phyloP scores from a whole-genome alignment of 768 basidiomycete species.

The Zangia roseola region DNA sequence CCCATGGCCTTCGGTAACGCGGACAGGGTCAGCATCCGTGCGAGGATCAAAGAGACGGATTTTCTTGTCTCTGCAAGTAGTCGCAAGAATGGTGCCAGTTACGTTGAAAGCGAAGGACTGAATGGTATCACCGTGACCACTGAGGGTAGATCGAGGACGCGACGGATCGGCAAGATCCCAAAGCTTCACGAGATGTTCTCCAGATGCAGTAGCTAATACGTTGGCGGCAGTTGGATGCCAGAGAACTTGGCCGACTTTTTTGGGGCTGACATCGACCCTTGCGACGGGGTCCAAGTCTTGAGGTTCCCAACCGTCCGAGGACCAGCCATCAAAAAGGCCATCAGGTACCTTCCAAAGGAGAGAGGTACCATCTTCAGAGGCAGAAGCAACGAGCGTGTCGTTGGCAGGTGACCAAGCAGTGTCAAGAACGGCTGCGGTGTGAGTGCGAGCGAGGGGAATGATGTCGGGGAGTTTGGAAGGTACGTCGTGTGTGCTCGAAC shows the following conservation, averaged over 20 bases:
- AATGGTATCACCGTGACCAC: conserved; percentile 84
- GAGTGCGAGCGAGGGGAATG: conserved; percentile 86
- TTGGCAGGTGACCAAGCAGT: conserved; percentile 97
- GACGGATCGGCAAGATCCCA: conserved; percentile 87
- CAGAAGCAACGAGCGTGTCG: conserved; percentile 87
- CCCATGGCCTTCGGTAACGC: conserved; percentile 80
- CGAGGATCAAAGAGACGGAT: conserved; percentile 91
- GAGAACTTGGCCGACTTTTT: conserved; percentile 91
- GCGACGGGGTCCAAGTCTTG: conserved; percentile 84
- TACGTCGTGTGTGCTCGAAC: conserved; percentile 47
- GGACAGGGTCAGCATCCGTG: conserved; percentile 75
- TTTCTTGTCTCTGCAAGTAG: conserved; percentile 92
- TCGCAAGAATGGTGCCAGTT: conserved; percentile 78
- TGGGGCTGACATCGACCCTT: conserved; percentile 71
- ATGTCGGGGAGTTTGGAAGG: conserved; percentile 87
- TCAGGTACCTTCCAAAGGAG: conserved; percentile 86
- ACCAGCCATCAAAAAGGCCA: conserved; percentile 78
- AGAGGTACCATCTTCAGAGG: conserved; percentile 91
- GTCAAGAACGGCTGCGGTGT: conserved; percentile 84
- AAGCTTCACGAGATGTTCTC: conserved; percentile 85
- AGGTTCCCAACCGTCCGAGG: conserved; percentile 77
- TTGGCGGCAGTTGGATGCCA: conserved; percentile 92
- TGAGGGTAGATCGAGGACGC: conserved; percentile 55
- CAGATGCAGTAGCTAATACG: conserved; percentile 77
- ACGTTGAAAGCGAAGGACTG: conserved; percentile 83